Evolutionary conservation across 257 asterid species (phyloP).

Genomic region (Solanum rostratum): DNA sequence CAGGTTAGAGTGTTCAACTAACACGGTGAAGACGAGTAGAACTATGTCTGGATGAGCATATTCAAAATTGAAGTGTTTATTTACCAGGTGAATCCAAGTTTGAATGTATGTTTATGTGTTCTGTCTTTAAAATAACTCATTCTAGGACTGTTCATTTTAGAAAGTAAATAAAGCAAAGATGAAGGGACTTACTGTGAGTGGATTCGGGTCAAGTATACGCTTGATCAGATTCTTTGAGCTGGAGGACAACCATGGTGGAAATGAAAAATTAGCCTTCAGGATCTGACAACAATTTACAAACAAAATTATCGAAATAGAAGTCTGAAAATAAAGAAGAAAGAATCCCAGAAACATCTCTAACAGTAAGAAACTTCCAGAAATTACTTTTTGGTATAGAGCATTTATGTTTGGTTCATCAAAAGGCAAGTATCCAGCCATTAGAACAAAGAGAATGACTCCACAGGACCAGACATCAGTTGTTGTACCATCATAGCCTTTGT

Average conservation of each 20-base stretch:
- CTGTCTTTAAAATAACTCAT: neutral
- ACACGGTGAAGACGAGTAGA: neutral
- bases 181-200: conserved; percentile 45
- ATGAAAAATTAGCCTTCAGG: conserved; percentile 41
- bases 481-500: conserved; percentile 74
- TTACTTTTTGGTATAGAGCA: conserved; percentile 49
- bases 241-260: conserved; percentile 69
- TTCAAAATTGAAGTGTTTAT: neutral
- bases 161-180: neutral
- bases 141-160: neutral
- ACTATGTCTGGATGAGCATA: neutral
- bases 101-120: neutral
- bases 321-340: neutral
- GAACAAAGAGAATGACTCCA: conserved; percentile 79
- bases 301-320: neutral
- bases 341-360: neutral
- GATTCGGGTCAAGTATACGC: conserved; percentile 67
- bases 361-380: neutral
- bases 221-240: conserved; percentile 45
- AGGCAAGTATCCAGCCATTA: conserved; percentile 75
- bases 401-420: conserved; percentile 57
- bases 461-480: conserved; percentile 82
- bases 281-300: conserved; percentile 30
- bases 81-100: neutral
- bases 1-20: neutral